These are phyloP conservation scores for Pyronema domesticum DNA, from an alignment of 495 filamentous ascomycete genomes.

Conservation along the genomic window DNA sequence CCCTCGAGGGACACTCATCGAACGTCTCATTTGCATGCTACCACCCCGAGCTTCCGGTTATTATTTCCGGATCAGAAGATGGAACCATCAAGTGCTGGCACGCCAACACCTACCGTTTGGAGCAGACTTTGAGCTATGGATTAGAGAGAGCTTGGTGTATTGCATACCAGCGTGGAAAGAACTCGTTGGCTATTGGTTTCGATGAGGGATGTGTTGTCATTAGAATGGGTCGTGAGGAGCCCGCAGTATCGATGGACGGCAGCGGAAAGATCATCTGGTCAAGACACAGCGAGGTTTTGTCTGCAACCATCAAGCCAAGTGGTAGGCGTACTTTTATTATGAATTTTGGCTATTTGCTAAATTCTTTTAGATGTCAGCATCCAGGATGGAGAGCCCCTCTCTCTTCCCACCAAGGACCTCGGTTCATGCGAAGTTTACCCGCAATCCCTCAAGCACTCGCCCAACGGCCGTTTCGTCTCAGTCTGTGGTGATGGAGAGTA, in stretches of 20 bases:
- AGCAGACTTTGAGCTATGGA: conserved; percentile 89
- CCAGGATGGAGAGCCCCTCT: conserved; percentile 77
- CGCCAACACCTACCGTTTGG: conserved; percentile 85
- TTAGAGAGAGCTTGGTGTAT: conserved; percentile 96
- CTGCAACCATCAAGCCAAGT: conserved; percentile 83
- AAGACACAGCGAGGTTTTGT: conserved; percentile 80
- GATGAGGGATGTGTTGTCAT: conserved; percentile 96
- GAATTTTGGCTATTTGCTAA: not conserved
- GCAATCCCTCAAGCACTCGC: conserved; percentile 82
- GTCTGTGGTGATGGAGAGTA: conserved; percentile 96
- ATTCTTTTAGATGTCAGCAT: conserved; percentile 40
- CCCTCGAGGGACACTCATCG: conserved; percentile 89
- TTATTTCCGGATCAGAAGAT: conserved; percentile 97
- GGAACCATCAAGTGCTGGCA: conserved; percentile 98
- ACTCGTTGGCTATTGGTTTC: conserved; percentile 88
- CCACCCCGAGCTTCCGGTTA: conserved; percentile 89
- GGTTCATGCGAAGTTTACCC: conserved; percentile 94
- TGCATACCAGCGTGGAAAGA: conserved; percentile 77
- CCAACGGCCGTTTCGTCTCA: conserved; percentile 92
- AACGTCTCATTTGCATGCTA: conserved; percentile 99
- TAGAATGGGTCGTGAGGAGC: conserved; percentile 93
- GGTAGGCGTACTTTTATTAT: conserved; percentile 28
- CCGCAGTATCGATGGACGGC: conserved; percentile 89
- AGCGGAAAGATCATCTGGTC: conserved; percentile 95
- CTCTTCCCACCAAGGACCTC: conserved; percentile 78